Conservation (phyloP, 495 filamentous ascomycete genomes). For the Cladorrhinum samala region DNA sequence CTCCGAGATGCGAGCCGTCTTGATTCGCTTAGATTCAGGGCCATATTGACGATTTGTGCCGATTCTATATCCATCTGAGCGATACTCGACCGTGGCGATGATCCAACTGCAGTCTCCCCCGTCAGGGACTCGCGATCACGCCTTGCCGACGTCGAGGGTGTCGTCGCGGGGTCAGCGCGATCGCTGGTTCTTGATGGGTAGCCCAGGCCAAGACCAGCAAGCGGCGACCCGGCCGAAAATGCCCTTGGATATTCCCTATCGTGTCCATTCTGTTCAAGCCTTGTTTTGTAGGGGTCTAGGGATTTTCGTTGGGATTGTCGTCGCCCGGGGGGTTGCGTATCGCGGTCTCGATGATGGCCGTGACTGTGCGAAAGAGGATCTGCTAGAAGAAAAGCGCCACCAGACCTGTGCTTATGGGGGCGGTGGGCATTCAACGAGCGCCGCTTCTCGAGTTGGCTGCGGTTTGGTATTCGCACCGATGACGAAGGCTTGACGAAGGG, state of each 20-base stretch:
- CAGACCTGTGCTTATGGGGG: slow-evolving; percentile 36
- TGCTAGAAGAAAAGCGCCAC: slow-evolving; percentile 41
- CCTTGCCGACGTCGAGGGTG: slow-evolving; percentile 10
- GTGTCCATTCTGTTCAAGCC: slow-evolving; percentile 1
- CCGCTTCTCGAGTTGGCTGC: slow-evolving; percentile 17
- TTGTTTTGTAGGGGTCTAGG: slow-evolving; percentile 9
- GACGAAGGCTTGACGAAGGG: slow-evolving; percentile 16
- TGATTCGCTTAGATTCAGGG: slow-evolving; percentile 81
- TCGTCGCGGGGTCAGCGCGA: slow-evolving; percentile 8
- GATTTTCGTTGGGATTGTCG: slow-evolving; percentile 6
- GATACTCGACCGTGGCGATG: slow-evolving; percentile 15
- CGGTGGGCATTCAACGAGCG: slow-evolving; percentile 22
- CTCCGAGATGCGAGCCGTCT: slow-evolving; percentile 56
- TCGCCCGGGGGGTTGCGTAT: background rate
- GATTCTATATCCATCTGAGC: slow-evolving; percentile 60
- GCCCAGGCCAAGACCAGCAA: background rate
- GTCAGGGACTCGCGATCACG: slow-evolving; percentile 16
- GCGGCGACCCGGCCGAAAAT: background rate
- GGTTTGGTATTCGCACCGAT: slow-evolving; percentile 14
- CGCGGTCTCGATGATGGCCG: background rate
- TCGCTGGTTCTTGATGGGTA: background rate
- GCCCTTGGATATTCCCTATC: slow-evolving; percentile 7
- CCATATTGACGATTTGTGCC: slow-evolving; percentile 83
- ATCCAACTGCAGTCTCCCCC: slow-evolving; percentile 18
- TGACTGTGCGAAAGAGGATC: slow-evolving; percentile 25